Evolutionary conservation across 371 early-diverging fungal species (phyloP), one percentile per base, ranked within the genome.

Genomic region (Mucor mucedo): DNA sequence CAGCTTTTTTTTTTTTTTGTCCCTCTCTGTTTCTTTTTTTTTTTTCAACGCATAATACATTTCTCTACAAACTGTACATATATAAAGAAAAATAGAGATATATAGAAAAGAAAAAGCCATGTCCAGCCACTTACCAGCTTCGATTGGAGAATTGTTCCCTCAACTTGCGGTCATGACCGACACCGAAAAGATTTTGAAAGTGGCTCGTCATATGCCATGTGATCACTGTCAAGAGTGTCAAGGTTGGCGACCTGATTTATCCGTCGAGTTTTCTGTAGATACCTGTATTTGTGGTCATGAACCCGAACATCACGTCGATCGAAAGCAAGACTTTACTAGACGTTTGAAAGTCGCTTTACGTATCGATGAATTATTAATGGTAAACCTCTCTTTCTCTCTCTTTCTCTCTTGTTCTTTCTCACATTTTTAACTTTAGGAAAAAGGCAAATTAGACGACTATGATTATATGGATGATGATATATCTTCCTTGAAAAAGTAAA

Each of bases 381-480:
- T 21, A 27, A 21, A 21, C 21, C 5, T 16, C 38, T 1, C 4
- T 2, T 16, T 30, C 14, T 7, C 30, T 38, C 53, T 44, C 30
- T 42, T 32, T 3, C 1, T 16, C 0, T 30, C 11, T 10, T 1
- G 11, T 30, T 30, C 28, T 28, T 21, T 21, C n/a, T 35, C 10
- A 40, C 45, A 11, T 32, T 6, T 7, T 47, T n/a, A 2, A 35
- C 21, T 21, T 21, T 57, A 74, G 81, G 84, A 83, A 75, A 83
- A 83, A 60, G 82, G 77, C 16, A 80, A 78, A 63, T 53, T 73
- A 14, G 62, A 79, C 27, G 81, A 83, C 53, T 79, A 76, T 42
- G 76, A 74, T 14, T 83, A 81, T 56, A 64, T 63, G 30, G 82
- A 83, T 55, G 75, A 79, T 38, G 79, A 78, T 55, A 79, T 83